Base-by-base conservation (phyloP, 2,329 filamentous ascomycete genomes). In the Ophiostoma piceae region DNA sequence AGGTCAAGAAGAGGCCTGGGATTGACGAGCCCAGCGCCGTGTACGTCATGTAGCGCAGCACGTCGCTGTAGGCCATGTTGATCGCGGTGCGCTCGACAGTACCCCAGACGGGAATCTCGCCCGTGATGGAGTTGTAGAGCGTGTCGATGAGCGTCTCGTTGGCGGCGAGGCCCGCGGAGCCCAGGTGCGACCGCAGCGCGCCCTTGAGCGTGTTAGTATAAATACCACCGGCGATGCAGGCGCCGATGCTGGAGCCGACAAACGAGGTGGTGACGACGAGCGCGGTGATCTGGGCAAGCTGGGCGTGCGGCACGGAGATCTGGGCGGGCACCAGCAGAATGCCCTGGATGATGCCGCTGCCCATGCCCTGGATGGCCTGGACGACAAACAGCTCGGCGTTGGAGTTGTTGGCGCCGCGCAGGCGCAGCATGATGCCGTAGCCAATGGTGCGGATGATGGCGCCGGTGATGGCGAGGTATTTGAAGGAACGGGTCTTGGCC, bases 381-480 rank as follows among this genome's bases (percentile, higher is more conserved):
- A 83, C 80, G 35, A 81, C 72, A 72, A 84, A 82, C 1, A 84
- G 77, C 74, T 85, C 83, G 8, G 77, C 80, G 0, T 76, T 72
- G 3, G 79, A 79, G 74, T 81, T 84, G 51, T 77, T 73, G 78
- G 68, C 80, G 76, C 65, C 81, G 3, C 82, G 79, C 9, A 84
- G 78, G 2, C 83, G 79, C 39, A 84, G 77, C 83, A 85, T 85
- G 39, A 84, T 73, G 3, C 82, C 82, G 71, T 84, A 84, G 5
- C 83, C 83, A 41, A 84, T 73, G 11, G 83, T 74, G 12, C 82
- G 80, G 41, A 85, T 73, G 1, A 77, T 69, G 1, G 79, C 77
- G 4, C 80, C 82, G 3, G 75, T 71, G 29, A 84, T 75, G 14
- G 78, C 75, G 2, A 84, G 75, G 79, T 80, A 82, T 71, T 84